A percentile compares a stretch with the other conserved stretches of the same genome.
phyloP scores from a whole-genome alignment of 495 filamentous ascomycete species.

The Daldinia caldariorum region DNA sequence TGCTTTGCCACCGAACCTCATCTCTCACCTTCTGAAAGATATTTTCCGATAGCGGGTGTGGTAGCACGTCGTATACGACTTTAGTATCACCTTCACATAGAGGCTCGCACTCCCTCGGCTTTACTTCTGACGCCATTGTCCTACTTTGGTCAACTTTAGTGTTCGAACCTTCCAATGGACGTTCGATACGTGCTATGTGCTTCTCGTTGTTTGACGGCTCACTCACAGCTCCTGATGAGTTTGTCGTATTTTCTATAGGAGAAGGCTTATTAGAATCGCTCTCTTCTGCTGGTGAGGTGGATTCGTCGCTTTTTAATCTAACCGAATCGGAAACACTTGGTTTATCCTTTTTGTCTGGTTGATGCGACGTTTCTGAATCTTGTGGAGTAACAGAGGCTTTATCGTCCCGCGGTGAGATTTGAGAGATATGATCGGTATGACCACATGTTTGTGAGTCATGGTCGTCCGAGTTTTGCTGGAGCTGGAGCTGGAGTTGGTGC shows the following conservation, averaged over 20 bases:
- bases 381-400: conserved; percentile 19
- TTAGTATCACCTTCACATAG: conserved; percentile 81
- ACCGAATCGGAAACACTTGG: conserved; percentile 3
- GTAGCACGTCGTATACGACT: conserved; percentile 75
- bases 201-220: conserved; percentile 18
- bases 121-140: conserved; percentile 21
- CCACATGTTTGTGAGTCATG: conserved; percentile 30
- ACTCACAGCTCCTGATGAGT: conserved; percentile 22
- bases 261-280: conserved; percentile 1
- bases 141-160: conserved; percentile 40
- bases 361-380: background rate
- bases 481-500: too few relatives aligned
- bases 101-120: conserved; percentile 40
- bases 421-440: background rate
- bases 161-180: conserved; percentile 22
- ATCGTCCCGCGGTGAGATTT: background rate
- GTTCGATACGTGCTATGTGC: conserved; percentile 8
- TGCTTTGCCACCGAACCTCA: conserved; percentile 89
- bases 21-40: conserved; percentile 75
- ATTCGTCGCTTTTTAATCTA: conserved; percentile 24
- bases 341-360: conserved; percentile 19
- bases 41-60: conserved; percentile 57
- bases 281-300: conserved; percentile 1
- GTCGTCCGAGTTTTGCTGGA: background rate
- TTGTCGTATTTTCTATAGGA: conserved; percentile 2